A percentile compares a stretch with the other conserved stretches of the same genome.
Evolutionary conservation across 306 rosid species (phyloP).

Genomic region (Gleditsia sinensis): DNA sequence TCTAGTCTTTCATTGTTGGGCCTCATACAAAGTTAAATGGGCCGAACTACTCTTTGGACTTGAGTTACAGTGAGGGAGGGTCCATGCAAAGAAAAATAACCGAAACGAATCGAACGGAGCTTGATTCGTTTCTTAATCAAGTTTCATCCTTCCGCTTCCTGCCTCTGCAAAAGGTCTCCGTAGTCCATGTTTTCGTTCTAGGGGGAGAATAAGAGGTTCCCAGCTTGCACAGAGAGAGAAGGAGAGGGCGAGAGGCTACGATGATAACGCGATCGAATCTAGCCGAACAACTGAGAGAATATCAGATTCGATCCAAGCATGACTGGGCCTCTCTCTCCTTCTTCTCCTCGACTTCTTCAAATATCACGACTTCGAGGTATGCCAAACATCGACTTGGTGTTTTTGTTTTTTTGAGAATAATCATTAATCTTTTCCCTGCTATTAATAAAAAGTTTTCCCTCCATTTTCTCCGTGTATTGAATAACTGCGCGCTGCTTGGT

Average conservation of each 20-base stretch:
- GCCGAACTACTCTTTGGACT: too few relatives aligned
- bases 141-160: conserved; percentile 7
- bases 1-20: too few relatives aligned
- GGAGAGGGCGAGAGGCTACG: conserved; percentile 12
- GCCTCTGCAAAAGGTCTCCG: conserved; percentile 27
- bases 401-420: not conserved
- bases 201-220: conserved; percentile 31
- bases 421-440: not conserved
- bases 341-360: conserved; percentile 89
- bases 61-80: conserved; percentile 26
- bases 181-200: not conserved
- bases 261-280: conserved; percentile 99
- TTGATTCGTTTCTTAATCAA: conserved; percentile 12
- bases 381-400: not conserved
- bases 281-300: conserved; percentile 93
- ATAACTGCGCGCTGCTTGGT: not conserved
- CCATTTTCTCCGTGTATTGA: not conserved
- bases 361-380: conserved; percentile 75
- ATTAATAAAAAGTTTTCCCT: not conserved
- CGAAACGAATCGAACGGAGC: conserved; percentile 25
- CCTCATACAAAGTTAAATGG: too few relatives aligned
- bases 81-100: conserved; percentile 20
- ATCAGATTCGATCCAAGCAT: conserved; percentile 98
- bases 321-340: conserved; percentile 98
- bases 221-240: not conserved